Conservation (phyloP, 2,329 filamentous ascomycete genomes). For the Parascedosporium putredinis region DNA sequence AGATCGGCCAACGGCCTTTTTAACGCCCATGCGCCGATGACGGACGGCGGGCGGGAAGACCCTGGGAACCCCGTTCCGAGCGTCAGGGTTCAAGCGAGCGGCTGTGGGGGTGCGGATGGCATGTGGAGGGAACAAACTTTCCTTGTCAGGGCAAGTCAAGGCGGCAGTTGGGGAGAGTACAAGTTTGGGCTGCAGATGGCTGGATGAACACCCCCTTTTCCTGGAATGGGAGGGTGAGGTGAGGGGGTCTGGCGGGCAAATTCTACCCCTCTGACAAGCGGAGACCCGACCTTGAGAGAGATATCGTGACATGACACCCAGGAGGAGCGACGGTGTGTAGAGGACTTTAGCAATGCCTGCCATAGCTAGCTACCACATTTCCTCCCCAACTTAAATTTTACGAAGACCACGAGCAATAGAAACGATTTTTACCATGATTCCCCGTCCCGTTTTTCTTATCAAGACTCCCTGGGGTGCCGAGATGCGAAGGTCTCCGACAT, state of each 20-base stretch:
- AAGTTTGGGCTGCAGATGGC: too few species aligned
- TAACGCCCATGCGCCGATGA: constrained; percentile 4
- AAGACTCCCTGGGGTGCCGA: neutral
- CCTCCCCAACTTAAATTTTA: neutral
- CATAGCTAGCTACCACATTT: neutral
- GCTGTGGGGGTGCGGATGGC: neutral
- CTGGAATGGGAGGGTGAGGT: too few species aligned
- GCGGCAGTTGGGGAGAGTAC: too few species aligned
- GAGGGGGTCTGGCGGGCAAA: neutral
- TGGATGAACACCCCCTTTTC: neutral
- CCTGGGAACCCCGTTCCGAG: neutral
- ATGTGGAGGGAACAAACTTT: neutral
- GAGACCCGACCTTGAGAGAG: neutral
- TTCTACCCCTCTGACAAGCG: neutral
- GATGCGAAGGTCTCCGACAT: neutral
- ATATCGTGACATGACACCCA: neutral
- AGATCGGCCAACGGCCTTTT: neutral
- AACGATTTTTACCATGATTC: neutral
- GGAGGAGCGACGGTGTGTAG: neutral
- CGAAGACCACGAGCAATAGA: constrained; percentile 5
- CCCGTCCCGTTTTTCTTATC: neutral
- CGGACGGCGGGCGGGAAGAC: constrained; percentile 1
- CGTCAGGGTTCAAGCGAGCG: neutral
- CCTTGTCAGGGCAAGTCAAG: neutral
- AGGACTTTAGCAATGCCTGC: neutral